Conservation (phyloP, 305 asterid genomes). For the Solanum hybrid region DNA sequence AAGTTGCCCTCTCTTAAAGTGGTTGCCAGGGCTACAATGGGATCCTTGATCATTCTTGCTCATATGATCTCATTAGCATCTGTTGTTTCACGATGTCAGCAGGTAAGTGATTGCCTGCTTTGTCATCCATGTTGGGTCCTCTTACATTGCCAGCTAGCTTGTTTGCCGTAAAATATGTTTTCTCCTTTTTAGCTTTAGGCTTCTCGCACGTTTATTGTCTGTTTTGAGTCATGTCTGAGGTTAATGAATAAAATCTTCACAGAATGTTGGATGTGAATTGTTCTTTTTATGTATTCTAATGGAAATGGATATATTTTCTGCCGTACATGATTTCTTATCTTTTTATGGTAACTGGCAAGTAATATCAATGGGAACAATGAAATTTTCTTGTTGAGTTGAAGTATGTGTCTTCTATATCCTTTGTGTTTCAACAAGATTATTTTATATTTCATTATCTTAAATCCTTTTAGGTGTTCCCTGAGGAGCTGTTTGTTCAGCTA, state of each 20-base stretch:
- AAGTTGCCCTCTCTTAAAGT: constrained; percentile 63
- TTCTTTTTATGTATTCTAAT: background rate
- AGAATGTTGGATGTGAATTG: background rate
- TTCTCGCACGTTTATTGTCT: background rate
- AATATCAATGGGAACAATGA: background rate
- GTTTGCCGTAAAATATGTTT: background rate
- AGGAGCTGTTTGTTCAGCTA: constrained; percentile 71
- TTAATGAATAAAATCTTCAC: background rate
- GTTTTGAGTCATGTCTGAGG: background rate
- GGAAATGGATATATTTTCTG: background rate
- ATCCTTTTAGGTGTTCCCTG: constrained; percentile 65
- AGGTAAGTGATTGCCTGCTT: constrained; percentile 35
- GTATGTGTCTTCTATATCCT: background rate
- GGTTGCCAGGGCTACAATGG: constrained; percentile 78
- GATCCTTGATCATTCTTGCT: constrained; percentile 80
- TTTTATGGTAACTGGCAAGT: background rate
- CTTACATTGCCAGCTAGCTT: background rate
- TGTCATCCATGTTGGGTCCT: constrained; percentile 1
- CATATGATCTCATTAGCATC: constrained; percentile 75
- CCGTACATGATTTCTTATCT: background rate
- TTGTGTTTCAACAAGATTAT: background rate
- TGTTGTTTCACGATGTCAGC: constrained; percentile 54
- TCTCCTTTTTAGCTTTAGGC: background rate
- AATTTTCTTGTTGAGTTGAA: background rate
- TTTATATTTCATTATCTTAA: background rate